Percentiles rank a stretch among this genome's conserved stretches.
Conservation (phyloP, 2,329 filamentous ascomycete species). For the Aspergillus sp. region DNA sequence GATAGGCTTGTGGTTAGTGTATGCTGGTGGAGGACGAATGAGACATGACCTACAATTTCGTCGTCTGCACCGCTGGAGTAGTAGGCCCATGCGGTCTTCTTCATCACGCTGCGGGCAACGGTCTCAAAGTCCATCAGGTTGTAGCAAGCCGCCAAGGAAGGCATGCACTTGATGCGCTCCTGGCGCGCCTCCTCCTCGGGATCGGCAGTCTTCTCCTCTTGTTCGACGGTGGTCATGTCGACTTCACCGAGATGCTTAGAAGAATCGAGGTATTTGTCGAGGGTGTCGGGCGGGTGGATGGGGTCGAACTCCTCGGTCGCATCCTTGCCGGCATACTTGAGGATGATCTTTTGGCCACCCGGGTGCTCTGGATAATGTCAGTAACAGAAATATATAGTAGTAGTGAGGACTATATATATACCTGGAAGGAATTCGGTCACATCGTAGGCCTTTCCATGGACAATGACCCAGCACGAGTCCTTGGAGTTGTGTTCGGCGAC, state of each 20-base stretch:
- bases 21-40: slow-evolving; percentile 11
- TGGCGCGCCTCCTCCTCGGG: slow-evolving; percentile 74
- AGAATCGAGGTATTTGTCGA: slow-evolving; percentile 76
- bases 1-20: neutral
- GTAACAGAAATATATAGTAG: neutral
- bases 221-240: slow-evolving; percentile 77
- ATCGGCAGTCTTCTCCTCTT: slow-evolving; percentile 65
- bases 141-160: slow-evolving; percentile 81
- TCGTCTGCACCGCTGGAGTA: slow-evolving; percentile 93
- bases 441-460: slow-evolving; percentile 86
- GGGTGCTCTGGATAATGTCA: slow-evolving; percentile 68
- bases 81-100: slow-evolving; percentile 95
- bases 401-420: slow-evolving; percentile 29
- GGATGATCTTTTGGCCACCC: slow-evolving; percentile 86
- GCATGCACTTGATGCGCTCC: slow-evolving; percentile 74
- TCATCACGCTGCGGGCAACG: slow-evolving; percentile 88
- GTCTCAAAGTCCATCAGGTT: slow-evolving; percentile 96
- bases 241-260: slow-evolving; percentile 88
- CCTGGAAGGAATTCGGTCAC: slow-evolving; percentile 85
- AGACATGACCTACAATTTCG: slow-evolving; percentile 66
- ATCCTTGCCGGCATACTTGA: slow-evolving; percentile 96
- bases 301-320: slow-evolving; percentile 90
- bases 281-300: slow-evolving; percentile 84
- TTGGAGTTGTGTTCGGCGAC: slow-evolving; percentile 74
- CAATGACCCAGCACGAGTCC: slow-evolving; percentile 89